Evolutionary conservation across 495 filamentous ascomycete species (phyloP).

Genomic region (Penicillium macrosclerotiorum): DNA sequence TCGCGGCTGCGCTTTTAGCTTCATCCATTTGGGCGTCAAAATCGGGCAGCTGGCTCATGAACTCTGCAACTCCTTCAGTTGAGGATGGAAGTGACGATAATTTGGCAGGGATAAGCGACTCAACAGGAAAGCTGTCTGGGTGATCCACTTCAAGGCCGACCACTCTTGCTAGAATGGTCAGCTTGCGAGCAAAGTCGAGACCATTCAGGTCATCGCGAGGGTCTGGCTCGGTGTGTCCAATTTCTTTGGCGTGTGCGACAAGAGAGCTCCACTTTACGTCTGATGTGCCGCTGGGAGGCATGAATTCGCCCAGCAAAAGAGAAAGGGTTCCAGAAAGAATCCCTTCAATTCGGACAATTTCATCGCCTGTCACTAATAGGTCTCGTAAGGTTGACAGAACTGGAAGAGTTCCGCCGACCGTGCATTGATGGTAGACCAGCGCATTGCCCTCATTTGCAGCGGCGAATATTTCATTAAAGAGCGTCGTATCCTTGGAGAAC

Average conservation of each 20-base stretch:
- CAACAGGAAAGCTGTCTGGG: slow-evolving; percentile 78
- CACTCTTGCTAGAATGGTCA: slow-evolving; percentile 86
- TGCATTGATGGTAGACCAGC: slow-evolving; percentile 88
- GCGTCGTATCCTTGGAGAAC: slow-evolving; percentile 69
- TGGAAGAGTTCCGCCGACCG: slow-evolving; percentile 87
- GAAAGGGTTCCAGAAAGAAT: slow-evolving; percentile 94
- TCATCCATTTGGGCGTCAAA: slow-evolving; percentile 80
- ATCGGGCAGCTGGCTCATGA: slow-evolving; percentile 65
- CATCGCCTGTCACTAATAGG: slow-evolving; percentile 83
- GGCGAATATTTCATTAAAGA: slow-evolving; percentile 81
- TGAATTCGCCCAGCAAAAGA: slow-evolving; percentile 31
- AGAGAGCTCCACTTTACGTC: slow-evolving; percentile 76
- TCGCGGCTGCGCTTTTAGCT: slow-evolving; percentile 67
- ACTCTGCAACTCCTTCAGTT: slow-evolving; percentile 55
- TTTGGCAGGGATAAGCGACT: slow-evolving; percentile 79
- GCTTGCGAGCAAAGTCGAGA: slow-evolving; percentile 87
- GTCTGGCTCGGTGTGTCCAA: slow-evolving; percentile 95
- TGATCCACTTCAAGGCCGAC: slow-evolving; percentile 71
- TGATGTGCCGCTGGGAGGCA: slow-evolving; percentile 51
- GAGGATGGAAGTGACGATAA: slow-evolving; percentile 67
- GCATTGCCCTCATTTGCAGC: slow-evolving; percentile 61
- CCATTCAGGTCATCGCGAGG: slow-evolving; percentile 93
- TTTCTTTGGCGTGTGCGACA: slow-evolving; percentile 78
- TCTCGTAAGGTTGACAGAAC: slow-evolving; percentile 90
- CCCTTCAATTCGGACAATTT: slow-evolving; percentile 85